These are phyloP conservation scores for Fremontodendron californicum DNA, from an alignment of 345 rosid genomes.

Conservation along the genomic window DNA sequence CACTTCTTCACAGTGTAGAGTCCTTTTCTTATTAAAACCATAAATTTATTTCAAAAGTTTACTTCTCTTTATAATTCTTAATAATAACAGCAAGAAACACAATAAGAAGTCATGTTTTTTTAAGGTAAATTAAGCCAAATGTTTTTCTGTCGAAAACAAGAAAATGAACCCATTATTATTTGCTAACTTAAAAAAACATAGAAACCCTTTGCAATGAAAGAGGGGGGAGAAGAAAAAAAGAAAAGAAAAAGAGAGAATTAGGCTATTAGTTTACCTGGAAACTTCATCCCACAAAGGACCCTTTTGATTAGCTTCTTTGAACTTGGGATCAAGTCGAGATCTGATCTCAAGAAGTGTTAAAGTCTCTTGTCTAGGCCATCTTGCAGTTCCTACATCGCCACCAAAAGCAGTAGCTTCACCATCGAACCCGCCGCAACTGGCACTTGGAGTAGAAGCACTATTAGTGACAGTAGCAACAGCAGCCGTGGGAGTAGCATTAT, in stretches of 20 bases:
- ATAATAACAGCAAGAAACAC: neutral
- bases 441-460: conserved; percentile 19
- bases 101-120: neutral
- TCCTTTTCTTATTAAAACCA: conserved; percentile 11
- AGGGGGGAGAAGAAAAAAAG: too few species aligned
- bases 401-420: conserved; percentile 35
- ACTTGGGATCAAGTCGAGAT: conserved; percentile 89
- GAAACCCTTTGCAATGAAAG: neutral
- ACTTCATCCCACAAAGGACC: too few species aligned
- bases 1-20: conserved; percentile 35
- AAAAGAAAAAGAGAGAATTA: conserved; percentile 23
- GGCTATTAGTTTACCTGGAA: conserved; percentile 46
- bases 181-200: neutral
- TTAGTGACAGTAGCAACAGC: conserved; percentile 19
- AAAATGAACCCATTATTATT: too few species aligned
- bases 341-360: conserved; percentile 91
- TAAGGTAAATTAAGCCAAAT: neutral
- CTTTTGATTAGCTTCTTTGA: too few species aligned
- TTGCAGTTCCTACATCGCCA: conserved; percentile 53
- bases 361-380: conserved; percentile 98
- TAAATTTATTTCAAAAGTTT: neutral
- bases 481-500: neutral
- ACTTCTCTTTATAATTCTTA: neutral
- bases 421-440: conserved; percentile 23
- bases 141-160: neutral